Conservation (phyloP, 2,329 filamentous ascomycete species). For the Diaporthe caulivora region DNA sequence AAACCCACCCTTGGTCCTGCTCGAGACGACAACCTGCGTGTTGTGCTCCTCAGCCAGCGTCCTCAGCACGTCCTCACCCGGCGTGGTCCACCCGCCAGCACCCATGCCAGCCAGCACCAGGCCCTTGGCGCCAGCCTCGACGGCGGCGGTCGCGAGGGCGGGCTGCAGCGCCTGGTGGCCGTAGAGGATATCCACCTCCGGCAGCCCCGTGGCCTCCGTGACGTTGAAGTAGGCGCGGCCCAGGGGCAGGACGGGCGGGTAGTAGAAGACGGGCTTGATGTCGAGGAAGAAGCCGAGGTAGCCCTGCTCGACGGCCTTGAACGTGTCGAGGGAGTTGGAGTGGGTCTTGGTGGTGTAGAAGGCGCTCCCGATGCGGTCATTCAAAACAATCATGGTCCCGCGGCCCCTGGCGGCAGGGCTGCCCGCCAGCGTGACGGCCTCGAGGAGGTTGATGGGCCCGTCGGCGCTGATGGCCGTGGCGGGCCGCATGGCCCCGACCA, state of each 20-base stretch:
- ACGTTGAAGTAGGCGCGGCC: slow-evolving; percentile 60
- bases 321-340: slow-evolving; percentile 73
- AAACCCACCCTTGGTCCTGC: slow-evolving; percentile 16
- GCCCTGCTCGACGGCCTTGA: slow-evolving; percentile 68
- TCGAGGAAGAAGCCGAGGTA: slow-evolving; percentile 70
- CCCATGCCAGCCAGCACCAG: slow-evolving; percentile 16
- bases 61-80: background rate
- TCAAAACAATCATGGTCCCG: slow-evolving; percentile 71
- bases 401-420: slow-evolving; percentile 59
- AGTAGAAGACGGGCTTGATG: slow-evolving; percentile 72
- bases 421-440: slow-evolving; percentile 69
- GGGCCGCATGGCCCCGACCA: slow-evolving; percentile 74
- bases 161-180: slow-evolving; percentile 66
- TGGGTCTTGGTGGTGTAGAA: slow-evolving; percentile 73
- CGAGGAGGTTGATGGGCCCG: slow-evolving; percentile 72
- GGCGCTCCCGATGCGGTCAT: slow-evolving; percentile 70
- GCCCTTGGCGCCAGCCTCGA: slow-evolving; percentile 13
- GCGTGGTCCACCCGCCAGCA: slow-evolving; percentile 6
- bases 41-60: slow-evolving; percentile 8
- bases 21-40: slow-evolving; percentile 17
- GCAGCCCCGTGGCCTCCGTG: slow-evolving; percentile 53
- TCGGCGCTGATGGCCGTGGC: slow-evolving; percentile 73
- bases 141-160: slow-evolving; percentile 53
- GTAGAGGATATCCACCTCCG: slow-evolving; percentile 69
- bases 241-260: slow-evolving; percentile 61